These are phyloP conservation scores for Pseudohalonectria lignicola DNA, from an alignment of 2,329 filamentous ascomycete species.

Conservation along the genomic window DNA sequence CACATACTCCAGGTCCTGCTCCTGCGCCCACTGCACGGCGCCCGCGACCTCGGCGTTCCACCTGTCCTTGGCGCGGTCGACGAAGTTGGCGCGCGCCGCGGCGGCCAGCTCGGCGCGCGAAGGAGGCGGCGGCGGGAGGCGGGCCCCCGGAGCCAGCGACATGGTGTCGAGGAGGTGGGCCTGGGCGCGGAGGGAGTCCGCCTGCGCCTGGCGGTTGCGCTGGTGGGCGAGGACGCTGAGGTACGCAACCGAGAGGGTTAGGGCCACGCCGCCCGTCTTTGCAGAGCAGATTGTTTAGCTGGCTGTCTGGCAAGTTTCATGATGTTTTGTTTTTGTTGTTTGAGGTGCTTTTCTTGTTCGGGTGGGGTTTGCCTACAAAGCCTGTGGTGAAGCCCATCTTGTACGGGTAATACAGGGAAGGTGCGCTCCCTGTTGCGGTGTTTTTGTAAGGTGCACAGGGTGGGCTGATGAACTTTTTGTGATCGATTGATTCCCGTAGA, in stretches of 20 bases:
- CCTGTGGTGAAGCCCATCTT: conserved; percentile 64
- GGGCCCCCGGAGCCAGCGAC: conserved; percentile 19
- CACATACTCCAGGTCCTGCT: conserved; percentile 52
- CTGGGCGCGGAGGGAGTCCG: conserved; percentile 44
- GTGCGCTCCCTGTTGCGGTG: background rate
- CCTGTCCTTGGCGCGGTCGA: conserved; percentile 61
- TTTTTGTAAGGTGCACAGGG: too few relatives aligned
- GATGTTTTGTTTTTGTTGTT: background rate
- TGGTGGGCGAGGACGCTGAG: conserved; percentile 60
- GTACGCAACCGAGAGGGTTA: conserved; percentile 65
- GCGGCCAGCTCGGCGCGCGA: conserved; percentile 38
- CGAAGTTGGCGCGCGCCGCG: conserved; percentile 40
- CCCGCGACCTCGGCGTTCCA: conserved; percentile 68
- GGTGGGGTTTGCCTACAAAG: conserved; percentile 62
- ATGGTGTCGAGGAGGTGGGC: conserved; percentile 41
- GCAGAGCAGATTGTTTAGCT: conserved; percentile 1
- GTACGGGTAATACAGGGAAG: too few relatives aligned
- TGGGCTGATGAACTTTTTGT: too few relatives aligned
- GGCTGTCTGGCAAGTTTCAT: conserved; percentile 3
- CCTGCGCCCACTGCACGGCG: conserved; percentile 55
- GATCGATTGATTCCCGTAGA: too few relatives aligned
- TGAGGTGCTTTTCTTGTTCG: too few relatives aligned
- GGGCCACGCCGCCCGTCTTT: conserved; percentile 64
- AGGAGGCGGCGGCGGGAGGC: conserved; percentile 26
- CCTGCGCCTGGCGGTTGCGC: conserved; percentile 51